Evolutionary conservation across 1,284 basidiomycete genomes (phyloP).

Genomic region (Ustilago trichophora): DNA sequence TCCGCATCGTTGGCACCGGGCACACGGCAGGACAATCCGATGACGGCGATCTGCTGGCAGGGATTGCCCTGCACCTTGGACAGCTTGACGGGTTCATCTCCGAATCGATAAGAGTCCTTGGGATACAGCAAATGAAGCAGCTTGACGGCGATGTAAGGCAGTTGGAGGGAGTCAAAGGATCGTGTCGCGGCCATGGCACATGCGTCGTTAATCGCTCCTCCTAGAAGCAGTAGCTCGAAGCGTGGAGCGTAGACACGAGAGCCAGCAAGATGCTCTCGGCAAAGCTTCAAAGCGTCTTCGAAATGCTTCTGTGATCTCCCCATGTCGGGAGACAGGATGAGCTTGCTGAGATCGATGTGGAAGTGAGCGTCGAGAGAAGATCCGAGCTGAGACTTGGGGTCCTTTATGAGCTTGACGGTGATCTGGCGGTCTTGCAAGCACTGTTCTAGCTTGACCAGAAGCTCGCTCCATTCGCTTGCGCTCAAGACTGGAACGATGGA

Average conservation of each 20-base stretch:
- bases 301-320: conserved; percentile 18
- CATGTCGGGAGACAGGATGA: conserved; percentile 4
- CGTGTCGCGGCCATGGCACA: neutral
- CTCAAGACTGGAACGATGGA: conserved; percentile 3
- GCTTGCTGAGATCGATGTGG: conserved; percentile 1
- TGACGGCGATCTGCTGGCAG: conserved; percentile 40
- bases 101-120: conserved; percentile 23
- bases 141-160: conserved; percentile 5
- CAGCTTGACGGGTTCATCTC: conserved; percentile 34
- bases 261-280: neutral
- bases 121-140: conserved; percentile 25
- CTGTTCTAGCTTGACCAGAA: neutral
- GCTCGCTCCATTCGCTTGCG: neutral
- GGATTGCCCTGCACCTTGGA: conserved; percentile 42
- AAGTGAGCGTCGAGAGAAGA: neutral
- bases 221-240: conserved; percentile 16
- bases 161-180: neutral
- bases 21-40: conserved; percentile 49
- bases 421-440: conserved; percentile 7
- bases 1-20: conserved; percentile 47
- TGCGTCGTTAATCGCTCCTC: conserved; percentile 9
- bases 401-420: neutral
- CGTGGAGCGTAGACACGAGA: conserved; percentile 16
- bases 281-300: neutral
- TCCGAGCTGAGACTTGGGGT: neutral